A percentile compares a stretch with the other conserved stretches of the same genome.
phyloP scores from a whole-genome alignment of 257 asterid species.

The Fraxinus americana region DNA sequence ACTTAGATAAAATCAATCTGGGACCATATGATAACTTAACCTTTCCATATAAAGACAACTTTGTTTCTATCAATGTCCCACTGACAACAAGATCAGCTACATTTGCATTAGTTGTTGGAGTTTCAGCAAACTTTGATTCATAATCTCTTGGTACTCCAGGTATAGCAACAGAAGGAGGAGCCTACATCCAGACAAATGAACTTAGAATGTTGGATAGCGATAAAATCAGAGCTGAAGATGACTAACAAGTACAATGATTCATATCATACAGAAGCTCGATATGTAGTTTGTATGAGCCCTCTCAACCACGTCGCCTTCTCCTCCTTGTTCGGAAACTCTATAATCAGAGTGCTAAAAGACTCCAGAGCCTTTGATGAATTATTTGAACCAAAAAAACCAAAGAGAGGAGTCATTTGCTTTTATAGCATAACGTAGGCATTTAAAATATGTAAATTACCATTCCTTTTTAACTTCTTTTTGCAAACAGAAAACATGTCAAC shows the following conservation, averaged over 20 bases:
- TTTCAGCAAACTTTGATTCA: slow-evolving; percentile 46
- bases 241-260: slow-evolving; percentile 22
- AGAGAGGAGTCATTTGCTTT: slow-evolving; percentile 22
- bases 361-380: slow-evolving; percentile 74
- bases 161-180: slow-evolving; percentile 78
- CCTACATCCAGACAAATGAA: slow-evolving; percentile 52
- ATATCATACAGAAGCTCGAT: slow-evolving; percentile 94
- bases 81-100: slow-evolving; percentile 89
- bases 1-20: slow-evolving; percentile 20
- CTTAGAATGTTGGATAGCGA: slow-evolving; percentile 17
- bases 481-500: neutral
- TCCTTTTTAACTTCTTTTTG: slow-evolving; percentile 9
- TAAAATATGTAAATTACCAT: neutral
- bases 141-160: slow-evolving; percentile 68
- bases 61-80: slow-evolving; percentile 80
- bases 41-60: slow-evolving; percentile 86
- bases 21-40: slow-evolving; percentile 40
- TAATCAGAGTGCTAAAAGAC: slow-evolving; percentile 80
- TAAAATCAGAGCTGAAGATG: slow-evolving; percentile 23
- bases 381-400: slow-evolving; percentile 22
- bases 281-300: slow-evolving; percentile 82
- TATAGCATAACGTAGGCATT: slow-evolving; percentile 16
- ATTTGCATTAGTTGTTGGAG: slow-evolving; percentile 40
- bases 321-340: slow-evolving; percentile 77
- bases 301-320: slow-evolving; percentile 82